Evolutionary conservation across 1,139 yeast species (phyloP).

Genomic region (Suhomyces bokatorum): DNA sequence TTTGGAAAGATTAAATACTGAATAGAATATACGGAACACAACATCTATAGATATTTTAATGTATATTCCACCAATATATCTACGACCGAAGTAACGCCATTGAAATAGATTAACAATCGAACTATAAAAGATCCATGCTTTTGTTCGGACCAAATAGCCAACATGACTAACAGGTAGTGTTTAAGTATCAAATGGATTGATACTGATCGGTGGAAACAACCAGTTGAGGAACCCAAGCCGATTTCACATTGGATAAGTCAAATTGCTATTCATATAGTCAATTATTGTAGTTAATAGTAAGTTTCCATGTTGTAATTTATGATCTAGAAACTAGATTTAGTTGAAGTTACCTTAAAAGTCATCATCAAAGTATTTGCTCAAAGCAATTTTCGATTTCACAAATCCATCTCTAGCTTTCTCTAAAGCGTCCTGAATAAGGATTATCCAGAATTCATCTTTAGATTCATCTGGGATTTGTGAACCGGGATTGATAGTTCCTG

Average conservation of each 20-base stretch:
- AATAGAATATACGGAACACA: background rate
- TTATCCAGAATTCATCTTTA: slow-evolving; percentile 49
- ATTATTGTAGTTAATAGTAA: too few relatives aligned
- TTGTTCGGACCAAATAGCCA: too few relatives aligned
- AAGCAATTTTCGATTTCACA: slow-evolving; percentile 53
- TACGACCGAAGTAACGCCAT: background rate
- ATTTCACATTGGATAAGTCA: too few relatives aligned
- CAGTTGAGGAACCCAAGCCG: too few relatives aligned
- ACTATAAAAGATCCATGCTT: background rate
- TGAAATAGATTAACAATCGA: background rate
- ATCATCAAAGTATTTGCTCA: slow-evolving; percentile 59
- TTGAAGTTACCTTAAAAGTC: slow-evolving; percentile 29
- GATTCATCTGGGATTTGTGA: slow-evolving; percentile 18
- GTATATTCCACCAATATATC: too few relatives aligned
- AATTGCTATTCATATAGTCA: too few relatives aligned
- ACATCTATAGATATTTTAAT: too few relatives aligned
- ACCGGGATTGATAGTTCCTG: slow-evolving; percentile 1
- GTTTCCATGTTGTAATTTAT: background rate
- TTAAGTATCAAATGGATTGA: too few relatives aligned
- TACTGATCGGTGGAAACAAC: too few relatives aligned
- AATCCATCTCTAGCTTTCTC: slow-evolving; percentile 59
- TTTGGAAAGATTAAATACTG: slow-evolving; percentile 20
- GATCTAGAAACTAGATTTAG: background rate
- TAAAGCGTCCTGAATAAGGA: slow-evolving; percentile 55
- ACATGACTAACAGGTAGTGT: too few relatives aligned